Evolutionary conservation across 1,139 yeast species (phyloP).

Genomic region (Sporopachydermia cereana): DNA sequence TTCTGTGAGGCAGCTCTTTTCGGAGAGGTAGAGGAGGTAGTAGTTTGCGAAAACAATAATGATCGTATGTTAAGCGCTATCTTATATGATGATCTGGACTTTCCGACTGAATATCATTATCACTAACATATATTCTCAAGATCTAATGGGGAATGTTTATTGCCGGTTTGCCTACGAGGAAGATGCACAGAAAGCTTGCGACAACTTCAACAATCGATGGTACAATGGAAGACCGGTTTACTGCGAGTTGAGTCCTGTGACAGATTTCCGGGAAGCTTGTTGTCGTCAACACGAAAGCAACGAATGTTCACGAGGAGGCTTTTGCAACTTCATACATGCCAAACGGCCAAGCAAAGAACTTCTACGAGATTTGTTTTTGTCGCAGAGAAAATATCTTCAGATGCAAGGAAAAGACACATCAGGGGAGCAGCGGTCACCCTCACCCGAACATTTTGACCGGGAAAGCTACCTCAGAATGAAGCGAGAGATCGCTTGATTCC

Average conservation of each 20-base stretch:
- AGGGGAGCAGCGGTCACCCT: constrained; percentile 12
- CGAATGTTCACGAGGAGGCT: constrained; percentile 63
- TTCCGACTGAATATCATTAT: too few species aligned
- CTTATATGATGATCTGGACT: background rate
- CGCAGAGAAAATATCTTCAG: constrained; percentile 23
- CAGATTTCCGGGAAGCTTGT: constrained; percentile 57
- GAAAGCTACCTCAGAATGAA: constrained; percentile 1
- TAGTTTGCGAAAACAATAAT: constrained; percentile 75
- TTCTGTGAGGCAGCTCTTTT: constrained; percentile 51
- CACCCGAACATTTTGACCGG: constrained; percentile 12
- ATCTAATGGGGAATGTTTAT: constrained; percentile 76
- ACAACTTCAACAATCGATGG: constrained; percentile 68
- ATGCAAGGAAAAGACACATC: constrained; percentile 14
- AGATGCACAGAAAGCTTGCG: constrained; percentile 51
- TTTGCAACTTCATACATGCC: constrained; percentile 82
- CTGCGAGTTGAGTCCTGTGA: constrained; percentile 72
- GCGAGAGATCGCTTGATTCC: too few species aligned
- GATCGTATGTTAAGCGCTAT: constrained; percentile 31
- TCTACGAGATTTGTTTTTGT: constrained; percentile 26
- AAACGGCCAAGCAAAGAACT: constrained; percentile 41
- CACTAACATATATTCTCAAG: constrained; percentile 1
- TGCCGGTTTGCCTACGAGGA: constrained; percentile 43
- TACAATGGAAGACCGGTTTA: constrained; percentile 69
- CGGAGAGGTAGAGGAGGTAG: constrained; percentile 52
- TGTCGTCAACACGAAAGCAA: constrained; percentile 60